phyloP scores from a whole-genome alignment of 2,329 filamentous ascomycete species.

The Clonostachys rosea region DNA sequence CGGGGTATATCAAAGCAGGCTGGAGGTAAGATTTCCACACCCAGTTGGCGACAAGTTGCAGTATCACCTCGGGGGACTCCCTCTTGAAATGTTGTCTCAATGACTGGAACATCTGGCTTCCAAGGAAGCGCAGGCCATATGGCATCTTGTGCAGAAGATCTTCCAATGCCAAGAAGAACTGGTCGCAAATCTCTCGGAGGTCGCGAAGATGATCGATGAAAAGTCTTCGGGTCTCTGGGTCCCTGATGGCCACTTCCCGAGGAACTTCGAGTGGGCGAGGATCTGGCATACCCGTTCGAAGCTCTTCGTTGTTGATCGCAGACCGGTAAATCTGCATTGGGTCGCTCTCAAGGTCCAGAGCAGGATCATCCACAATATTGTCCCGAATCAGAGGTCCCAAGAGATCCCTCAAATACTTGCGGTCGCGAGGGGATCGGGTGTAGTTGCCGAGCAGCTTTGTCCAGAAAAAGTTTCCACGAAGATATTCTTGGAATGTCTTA shows the following conservation, averaged over 20 bases:
- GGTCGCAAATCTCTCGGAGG: constrained; percentile 88
- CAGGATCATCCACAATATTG: constrained; percentile 88
- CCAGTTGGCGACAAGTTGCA: constrained; percentile 87
- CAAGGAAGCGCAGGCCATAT: constrained; percentile 85
- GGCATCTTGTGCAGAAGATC: constrained; percentile 85
- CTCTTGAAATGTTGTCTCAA: constrained; percentile 73
- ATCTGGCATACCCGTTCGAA: constrained; percentile 83
- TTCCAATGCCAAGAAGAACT: constrained; percentile 78
- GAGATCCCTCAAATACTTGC: constrained; percentile 86
- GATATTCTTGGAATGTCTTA: constrained; percentile 72
- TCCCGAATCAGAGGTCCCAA: constrained; percentile 82
- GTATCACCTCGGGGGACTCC: constrained; percentile 71
- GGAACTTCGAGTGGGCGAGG: constrained; percentile 78
- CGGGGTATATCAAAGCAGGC: constrained; percentile 81
- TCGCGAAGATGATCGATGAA: constrained; percentile 96
- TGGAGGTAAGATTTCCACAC: constrained; percentile 92
- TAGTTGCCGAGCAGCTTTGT: constrained; percentile 82
- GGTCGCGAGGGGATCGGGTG: constrained; percentile 82
- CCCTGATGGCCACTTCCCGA: constrained; percentile 90
- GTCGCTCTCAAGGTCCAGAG: constrained; percentile 90
- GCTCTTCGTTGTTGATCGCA: constrained; percentile 94
- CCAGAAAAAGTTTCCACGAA: constrained; percentile 92
- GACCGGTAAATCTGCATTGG: constrained; percentile 96
- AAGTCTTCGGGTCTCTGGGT: constrained; percentile 83
- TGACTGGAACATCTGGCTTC: constrained; percentile 78